Percentiles rank a stretch among this genome's conserved stretches.
phyloP scores from a whole-genome alignment of 2,329 filamentous ascomycete species.

The Ophiostoma montium region DNA sequence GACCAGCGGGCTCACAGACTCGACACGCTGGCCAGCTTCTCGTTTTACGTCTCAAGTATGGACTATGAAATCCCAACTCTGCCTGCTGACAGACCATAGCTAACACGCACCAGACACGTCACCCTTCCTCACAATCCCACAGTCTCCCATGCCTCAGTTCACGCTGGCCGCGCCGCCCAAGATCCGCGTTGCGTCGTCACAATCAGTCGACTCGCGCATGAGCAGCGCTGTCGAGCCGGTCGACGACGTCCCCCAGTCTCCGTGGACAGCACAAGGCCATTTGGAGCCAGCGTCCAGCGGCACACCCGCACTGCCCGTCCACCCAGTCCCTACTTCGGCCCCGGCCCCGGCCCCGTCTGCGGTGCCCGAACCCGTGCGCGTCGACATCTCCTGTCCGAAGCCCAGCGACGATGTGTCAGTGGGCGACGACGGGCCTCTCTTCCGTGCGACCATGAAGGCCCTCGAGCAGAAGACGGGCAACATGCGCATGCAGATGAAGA shows the following conservation, averaged over 20 bases:
- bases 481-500: conserved; percentile 91
- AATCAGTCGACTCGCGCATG: conserved; percentile 72
- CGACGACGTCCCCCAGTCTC: conserved; percentile 47
- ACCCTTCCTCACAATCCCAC: conserved; percentile 33
- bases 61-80: background rate
- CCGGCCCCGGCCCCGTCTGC: conserved; percentile 4
- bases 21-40: conserved; percentile 80
- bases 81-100: background rate
- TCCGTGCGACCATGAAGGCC: conserved; percentile 91
- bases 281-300: conserved; percentile 10
- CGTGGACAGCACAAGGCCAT: conserved; percentile 19
- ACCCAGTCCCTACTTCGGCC: conserved; percentile 3
- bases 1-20: conserved; percentile 83
- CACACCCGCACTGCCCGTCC: conserved; percentile 14
- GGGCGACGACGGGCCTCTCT: conserved; percentile 85
- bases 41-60: conserved; percentile 81
- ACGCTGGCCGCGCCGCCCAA: conserved; percentile 60
- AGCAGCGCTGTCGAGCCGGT: conserved; percentile 58
- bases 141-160: conserved; percentile 55
- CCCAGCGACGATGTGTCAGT: conserved; percentile 74
- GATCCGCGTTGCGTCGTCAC: conserved; percentile 69
- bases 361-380: conserved; percentile 48
- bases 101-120: conserved; percentile 24
- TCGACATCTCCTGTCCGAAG: conserved; percentile 76
- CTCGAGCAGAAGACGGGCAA: conserved; percentile 92